These are phyloP conservation scores for Chrysanthemum makinoi DNA, from an alignment of 129 eudicot genomes.

Conservation along the genomic window DNA sequence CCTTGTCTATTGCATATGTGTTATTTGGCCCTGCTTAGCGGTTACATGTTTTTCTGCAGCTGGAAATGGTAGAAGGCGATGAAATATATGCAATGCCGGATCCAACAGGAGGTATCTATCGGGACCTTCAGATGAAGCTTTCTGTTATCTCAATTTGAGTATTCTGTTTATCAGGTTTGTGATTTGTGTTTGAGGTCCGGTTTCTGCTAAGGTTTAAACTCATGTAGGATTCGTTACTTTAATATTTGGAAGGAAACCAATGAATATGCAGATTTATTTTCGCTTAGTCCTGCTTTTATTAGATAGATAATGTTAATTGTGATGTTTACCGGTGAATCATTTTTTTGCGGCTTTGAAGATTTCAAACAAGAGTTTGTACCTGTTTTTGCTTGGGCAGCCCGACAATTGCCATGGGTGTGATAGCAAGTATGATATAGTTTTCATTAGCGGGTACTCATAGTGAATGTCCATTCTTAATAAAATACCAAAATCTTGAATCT, in stretches of 20 bases:
- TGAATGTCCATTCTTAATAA: too few relatives aligned
- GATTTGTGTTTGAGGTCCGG: too few relatives aligned
- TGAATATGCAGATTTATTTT: neutral
- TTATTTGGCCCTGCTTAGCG: neutral
- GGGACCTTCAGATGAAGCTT: neutral
- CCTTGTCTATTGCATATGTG: neutral
- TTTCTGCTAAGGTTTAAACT: too few relatives aligned
- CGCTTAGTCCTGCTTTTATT: neutral
- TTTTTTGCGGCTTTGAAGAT: neutral
- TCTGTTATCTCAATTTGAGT: too few relatives aligned
- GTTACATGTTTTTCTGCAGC: conserved; percentile 37
- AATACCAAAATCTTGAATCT: too few relatives aligned
- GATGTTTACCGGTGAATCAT: neutral
- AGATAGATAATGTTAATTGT: neutral
- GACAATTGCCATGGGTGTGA: too few relatives aligned
- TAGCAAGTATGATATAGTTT: too few relatives aligned
- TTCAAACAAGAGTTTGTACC: too few relatives aligned
- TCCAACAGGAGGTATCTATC: conserved; percentile 27
- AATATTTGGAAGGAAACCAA: conserved; percentile 1
- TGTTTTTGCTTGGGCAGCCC: too few relatives aligned
- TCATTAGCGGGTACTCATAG: too few relatives aligned
- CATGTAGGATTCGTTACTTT: conserved; percentile 11
- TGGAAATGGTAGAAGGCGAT: conserved; percentile 86
- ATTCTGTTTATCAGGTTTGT: too few relatives aligned
- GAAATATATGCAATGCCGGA: conserved; percentile 87